Base-by-base conservation (phyloP, 1,139 yeast species). In the Pichia inconspicua region DNA sequence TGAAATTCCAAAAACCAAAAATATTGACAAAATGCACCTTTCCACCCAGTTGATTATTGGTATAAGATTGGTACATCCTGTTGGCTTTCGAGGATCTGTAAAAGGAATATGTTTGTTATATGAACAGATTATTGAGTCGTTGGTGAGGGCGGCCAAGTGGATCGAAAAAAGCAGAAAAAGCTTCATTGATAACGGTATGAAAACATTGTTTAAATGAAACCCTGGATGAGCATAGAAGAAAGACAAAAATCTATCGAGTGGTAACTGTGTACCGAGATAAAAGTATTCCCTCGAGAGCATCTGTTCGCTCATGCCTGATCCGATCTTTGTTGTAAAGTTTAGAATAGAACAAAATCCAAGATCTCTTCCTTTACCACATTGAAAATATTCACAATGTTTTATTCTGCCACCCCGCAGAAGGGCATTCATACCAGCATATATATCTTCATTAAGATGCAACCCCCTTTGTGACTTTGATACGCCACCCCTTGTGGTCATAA, bases 231-330 rank as follows among this genome's bases (percentile, higher is more conserved):
- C 98, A 68, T 89, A 92, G 77, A 86, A 92, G 80, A 92, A 92
- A 17, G 97, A 88, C 66, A 92, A 77, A 83, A 92, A 92, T 70
- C 98, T 85, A 69, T 92, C 98, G 60, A 92, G 75, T 50, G 97
- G 98, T 62, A 92, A 79, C 71, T 92, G 98, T 53, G 98, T 34
- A 15, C 37, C 37, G 4, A 34, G 37, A 11, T 34, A 92, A 72
- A 90, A 92, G 74, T 92, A 92, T 71, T 92, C 98, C 75, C 98
- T 86, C 50, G 97, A 89, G 66, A 92, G 76, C 94, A 92, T 90
- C 72, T 92, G 98, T 72, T 92, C 98, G 73, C 98, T 98, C 98
- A 92, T 92, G 85, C 98, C 98, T 64, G 97, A 96, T 77, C 98
- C 98, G 82, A 92, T 92, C 78, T 92, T 92, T 53, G 98, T 92